Conservation (phyloP, 2,329 filamentous ascomycete species). For the Blastomyces emzantsi region DNA sequence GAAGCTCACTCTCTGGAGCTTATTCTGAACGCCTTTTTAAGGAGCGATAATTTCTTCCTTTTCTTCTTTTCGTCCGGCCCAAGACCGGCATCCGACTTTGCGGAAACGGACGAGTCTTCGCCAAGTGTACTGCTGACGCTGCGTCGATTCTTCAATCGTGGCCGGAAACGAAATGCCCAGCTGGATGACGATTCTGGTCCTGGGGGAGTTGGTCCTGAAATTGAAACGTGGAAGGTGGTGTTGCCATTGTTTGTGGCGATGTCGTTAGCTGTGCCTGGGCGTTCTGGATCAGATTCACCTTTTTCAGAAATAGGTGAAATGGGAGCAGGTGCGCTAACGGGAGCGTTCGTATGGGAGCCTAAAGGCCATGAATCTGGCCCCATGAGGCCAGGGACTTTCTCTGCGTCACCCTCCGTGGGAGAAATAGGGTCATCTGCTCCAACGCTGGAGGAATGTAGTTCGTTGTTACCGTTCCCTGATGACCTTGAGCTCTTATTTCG, state of each 20-base stretch:
- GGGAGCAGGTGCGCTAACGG: background rate
- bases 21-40: constrained; percentile 39
- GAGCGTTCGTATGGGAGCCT: constrained; percentile 4
- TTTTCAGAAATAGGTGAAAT: background rate
- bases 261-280: constrained; percentile 17
- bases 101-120: background rate
- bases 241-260: constrained; percentile 10
- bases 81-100: constrained; percentile 14
- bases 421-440: constrained; percentile 19
- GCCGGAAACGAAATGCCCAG: constrained; percentile 14
- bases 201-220: background rate
- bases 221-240: background rate
- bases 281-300: background rate
- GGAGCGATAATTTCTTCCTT: constrained; percentile 39
- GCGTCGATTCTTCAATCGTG: constrained; percentile 7
- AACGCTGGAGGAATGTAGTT: constrained; percentile 15
- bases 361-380: constrained; percentile 22
- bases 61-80: constrained; percentile 30
- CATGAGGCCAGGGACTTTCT: constrained; percentile 12
- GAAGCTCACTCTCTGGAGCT: constrained; percentile 14
- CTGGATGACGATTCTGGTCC: constrained; percentile 7
- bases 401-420: background rate
- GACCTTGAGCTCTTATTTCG: constrained; percentile 22
- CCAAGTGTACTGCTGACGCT: constrained; percentile 9
- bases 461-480: constrained; percentile 1